phyloP scores from a whole-genome alignment of 768 basidiomycete species.

The Leccinum truebloodii region DNA sequence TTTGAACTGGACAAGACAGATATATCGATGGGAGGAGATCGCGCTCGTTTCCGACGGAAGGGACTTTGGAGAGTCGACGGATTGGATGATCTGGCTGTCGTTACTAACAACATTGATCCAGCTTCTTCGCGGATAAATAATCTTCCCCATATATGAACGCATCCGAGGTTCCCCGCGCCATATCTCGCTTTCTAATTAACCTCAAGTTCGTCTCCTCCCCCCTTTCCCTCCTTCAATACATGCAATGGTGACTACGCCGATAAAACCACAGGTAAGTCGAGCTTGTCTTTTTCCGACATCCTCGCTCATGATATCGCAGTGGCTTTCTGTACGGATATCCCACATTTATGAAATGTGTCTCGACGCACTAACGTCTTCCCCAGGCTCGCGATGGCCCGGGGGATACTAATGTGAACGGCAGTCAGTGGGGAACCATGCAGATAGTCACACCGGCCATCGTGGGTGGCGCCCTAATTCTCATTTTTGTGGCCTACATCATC shows the following conservation, averaged over 20 bases:
- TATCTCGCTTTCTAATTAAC: constrained; percentile 14
- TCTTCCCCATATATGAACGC: constrained; percentile 20
- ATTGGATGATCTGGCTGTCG: constrained; percentile 1
- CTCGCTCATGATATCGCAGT: constrained; percentile 17
- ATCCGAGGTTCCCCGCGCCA: constrained; percentile 12
- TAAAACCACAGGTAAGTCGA: constrained; percentile 16
- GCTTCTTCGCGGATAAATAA: constrained; percentile 16
- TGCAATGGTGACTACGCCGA: constrained; percentile 24
- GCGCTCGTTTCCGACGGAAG: background rate
- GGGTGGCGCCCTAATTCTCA: constrained; percentile 29
- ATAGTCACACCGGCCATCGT: constrained; percentile 38
- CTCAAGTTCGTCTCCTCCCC: background rate
- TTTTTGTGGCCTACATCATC: constrained; percentile 24
- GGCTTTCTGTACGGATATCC: constrained; percentile 21
- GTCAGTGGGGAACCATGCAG: constrained; percentile 32
- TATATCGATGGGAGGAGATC: background rate
- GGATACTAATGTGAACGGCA: background rate
- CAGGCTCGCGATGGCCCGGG: constrained; percentile 19
- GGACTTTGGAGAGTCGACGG: background rate
- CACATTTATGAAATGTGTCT: background rate
- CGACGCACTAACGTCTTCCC: background rate
- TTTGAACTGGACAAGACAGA: constrained; percentile 1
- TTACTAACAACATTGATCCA: constrained; percentile 16
- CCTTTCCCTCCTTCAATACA: constrained; percentile 2
- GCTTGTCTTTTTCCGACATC: background rate